Conservation (phyloP, 2,329 filamentous ascomycete genomes). For the Monilinia laxa region DNA sequence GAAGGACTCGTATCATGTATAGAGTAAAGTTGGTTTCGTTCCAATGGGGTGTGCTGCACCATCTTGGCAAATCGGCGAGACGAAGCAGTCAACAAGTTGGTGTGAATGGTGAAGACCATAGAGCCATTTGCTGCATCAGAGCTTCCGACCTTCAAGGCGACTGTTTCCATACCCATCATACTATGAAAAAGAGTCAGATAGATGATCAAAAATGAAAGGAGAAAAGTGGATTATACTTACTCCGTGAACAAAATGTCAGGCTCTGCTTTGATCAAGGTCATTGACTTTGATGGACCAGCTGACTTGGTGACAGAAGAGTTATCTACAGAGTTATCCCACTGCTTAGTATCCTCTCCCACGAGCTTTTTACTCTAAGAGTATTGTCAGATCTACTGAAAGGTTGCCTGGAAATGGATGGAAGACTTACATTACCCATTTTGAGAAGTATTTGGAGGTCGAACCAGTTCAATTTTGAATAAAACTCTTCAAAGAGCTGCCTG, state of each 20-base stretch:
- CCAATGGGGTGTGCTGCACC: neutral
- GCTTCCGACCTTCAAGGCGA: slow-evolving; percentile 1
- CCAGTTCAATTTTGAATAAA: neutral
- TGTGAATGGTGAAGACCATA: slow-evolving; percentile 21
- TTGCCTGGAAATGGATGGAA: neutral
- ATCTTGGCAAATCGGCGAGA: slow-evolving; percentile 13
- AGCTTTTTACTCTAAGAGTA: neutral
- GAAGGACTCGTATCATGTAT: slow-evolving; percentile 17
- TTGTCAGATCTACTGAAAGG: neutral
- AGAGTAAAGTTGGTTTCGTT: neutral
- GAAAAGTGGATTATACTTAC: neutral
- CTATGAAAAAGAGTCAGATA: slow-evolving; percentile 2
- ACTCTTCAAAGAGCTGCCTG: neutral
- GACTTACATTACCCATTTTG: slow-evolving; percentile 2
- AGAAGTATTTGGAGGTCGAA: too few relatives aligned
- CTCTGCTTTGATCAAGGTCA: neutral
- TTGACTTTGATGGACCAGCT: neutral
- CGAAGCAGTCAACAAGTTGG: neutral
- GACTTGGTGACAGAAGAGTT: neutral
- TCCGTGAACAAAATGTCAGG: slow-evolving; percentile 14
- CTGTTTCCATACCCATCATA: slow-evolving; percentile 13
- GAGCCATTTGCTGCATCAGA: neutral
- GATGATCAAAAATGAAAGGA: neutral
- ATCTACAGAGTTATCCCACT: too few relatives aligned
- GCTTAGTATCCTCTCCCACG: neutral